Evolutionary conservation across 768 basidiomycete genomes (phyloP), one percentile per base, ranked within the genome.

Genomic region (Lentinula edodes): DNA sequence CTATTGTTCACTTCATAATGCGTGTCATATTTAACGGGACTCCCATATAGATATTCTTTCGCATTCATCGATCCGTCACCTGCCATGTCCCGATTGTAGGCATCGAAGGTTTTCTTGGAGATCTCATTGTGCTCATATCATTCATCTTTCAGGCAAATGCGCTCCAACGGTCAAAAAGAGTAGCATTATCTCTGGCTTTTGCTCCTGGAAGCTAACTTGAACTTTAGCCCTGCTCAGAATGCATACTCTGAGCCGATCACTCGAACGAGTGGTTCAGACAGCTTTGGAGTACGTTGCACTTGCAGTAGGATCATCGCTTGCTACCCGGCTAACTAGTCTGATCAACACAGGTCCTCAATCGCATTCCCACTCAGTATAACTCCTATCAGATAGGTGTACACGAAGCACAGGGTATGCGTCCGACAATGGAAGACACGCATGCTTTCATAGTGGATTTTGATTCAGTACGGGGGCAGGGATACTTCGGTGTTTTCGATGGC

Each of bases 401-500:
- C 41, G 87, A 88, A 64, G 87, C 89, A 69, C 85, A 82, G 67
- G 85, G 87, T 52, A 81, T 85, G 63, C 75, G 89, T 63, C 75
- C 88, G 58, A 84, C 52, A 62, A 91, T 91, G 90, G 90, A 91
- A 71, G 90, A 91, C 69, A 80, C 86, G 7, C 88, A 90, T 69
- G 84, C 87, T 42, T 89, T 90, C 64, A 80, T 91, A 60, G 84
- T 89, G 63, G 88, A 91, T 66, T 91, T 83, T 66, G 87, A 80
- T 9, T 86, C 84, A 39, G 78, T 91, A 6, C 79, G 80, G 52
- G 90, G 90, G 0, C 90, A 91, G 69, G 90, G 89, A 2, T 91
- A 89, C 74, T 90, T 89, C 71, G 90, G 89, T 6, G 83, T 91
- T 50, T 91, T 91, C 61, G 90, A 91, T 66, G 90, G 90, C 1